A percentile compares a stretch with the other conserved stretches of the same genome.
Evolutionary conservation across 129 eudicot species (phyloP).

Genomic region (Logfia minima): DNA sequence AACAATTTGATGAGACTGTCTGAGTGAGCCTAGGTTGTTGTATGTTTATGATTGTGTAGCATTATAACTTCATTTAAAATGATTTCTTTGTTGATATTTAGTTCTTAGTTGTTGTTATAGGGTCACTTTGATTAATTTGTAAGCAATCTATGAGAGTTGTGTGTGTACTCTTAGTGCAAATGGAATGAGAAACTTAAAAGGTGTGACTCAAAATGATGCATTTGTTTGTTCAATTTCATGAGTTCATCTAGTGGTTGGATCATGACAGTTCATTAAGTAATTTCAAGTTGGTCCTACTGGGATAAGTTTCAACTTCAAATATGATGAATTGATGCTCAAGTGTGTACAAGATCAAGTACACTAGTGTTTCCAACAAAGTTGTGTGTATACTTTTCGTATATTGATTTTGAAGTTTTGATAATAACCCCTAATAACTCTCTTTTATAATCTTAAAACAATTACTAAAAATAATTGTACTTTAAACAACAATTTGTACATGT

Average conservation of each 20-base stretch:
- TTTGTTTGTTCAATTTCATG: background rate
- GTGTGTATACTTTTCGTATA: background rate
- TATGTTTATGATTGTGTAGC: background rate
- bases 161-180: constrained; percentile 3
- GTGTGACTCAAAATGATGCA: background rate
- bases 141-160: background rate
- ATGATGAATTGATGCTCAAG: background rate
- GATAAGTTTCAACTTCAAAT: constrained; percentile 1
- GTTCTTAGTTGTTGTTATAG: background rate
- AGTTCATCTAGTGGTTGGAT: too few species aligned
- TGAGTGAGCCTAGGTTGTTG: constrained; percentile 18
- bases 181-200: background rate
- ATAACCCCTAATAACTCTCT: background rate
- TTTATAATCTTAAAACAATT: background rate
- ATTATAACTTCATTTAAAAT: background rate
- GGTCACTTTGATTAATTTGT: background rate
- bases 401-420: too few species aligned
- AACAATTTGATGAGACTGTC: constrained; percentile 45
- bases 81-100: constrained; percentile 10
- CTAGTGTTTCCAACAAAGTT: background rate
- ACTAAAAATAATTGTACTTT: too few species aligned
- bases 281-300: background rate
- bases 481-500: too few species aligned
- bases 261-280: background rate
- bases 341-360: background rate